Evolutionary conservation across 345 rosid species (phyloP), one percentile per base, ranked within the genome.

Genomic region (Laguncularia racemosa): DNA sequence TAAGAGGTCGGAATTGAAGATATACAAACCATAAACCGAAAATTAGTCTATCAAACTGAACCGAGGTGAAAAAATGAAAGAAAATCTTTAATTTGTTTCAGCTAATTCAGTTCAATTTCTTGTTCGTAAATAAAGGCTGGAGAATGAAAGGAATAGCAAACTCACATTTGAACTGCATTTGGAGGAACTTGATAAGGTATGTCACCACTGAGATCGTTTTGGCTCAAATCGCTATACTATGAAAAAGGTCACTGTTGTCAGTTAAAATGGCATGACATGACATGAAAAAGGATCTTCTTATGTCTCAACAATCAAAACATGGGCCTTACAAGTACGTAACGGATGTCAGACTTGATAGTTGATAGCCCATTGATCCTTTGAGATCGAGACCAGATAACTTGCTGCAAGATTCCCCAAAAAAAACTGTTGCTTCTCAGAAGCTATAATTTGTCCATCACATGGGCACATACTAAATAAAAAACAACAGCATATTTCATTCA

Each of bases 111-210:
- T 13, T 46, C 40, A 28, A 14, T 23, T 16, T 20, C 26, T 6
- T 23, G 28, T 6, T 23, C 28, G 5, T 23, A 6, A 23, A 23
- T 23, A 23, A 23, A 23, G 5, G 28, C 3, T 23, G 59, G 15
- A 20, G 17, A 21, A 44, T 50, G 50, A 12, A 23, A 43, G n/a
- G 45, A 51, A 45, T 23, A 18, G 16, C 43, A 6, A 33, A 64
- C 95, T 80, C 78, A 89, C 99, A 93, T 53, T 62, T 79, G 61
- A 63, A 28, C 61, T 55, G 73, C 69, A 55, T 78, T 85, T 17
- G 95, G 95, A 68, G 99, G 99, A 60, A 93, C 88, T 73, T 93
- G 99, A 58, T 89, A 93, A 6, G 99, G 99, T 73, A 87, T 77
- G 58, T 84, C 78, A 61, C 76, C 83, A 46, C 76, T 69, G 63